Conservation (phyloP, 202 grass and related monocot species). For the Schoenoplectus triqueter region DNA sequence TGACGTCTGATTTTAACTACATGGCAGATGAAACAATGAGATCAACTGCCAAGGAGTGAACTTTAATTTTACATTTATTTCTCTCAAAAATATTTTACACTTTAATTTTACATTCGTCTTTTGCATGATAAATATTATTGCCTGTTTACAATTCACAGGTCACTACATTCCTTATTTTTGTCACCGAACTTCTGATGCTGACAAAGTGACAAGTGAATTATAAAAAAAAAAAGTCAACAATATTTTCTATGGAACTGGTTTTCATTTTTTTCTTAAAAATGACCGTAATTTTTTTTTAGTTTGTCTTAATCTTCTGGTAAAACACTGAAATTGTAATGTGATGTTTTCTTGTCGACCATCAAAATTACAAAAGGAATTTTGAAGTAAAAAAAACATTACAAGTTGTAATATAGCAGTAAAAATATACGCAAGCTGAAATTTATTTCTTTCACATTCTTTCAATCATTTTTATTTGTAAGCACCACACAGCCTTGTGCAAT, state of each 20-base stretch:
- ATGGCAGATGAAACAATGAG: neutral
- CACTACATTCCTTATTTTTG: neutral
- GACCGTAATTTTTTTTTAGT: neutral
- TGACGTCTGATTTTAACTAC: neutral
- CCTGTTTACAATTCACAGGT: neutral
- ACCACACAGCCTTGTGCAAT: neutral
- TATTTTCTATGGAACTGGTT: neutral
- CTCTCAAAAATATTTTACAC: neutral
- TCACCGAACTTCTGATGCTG: slow-evolving; percentile 14
- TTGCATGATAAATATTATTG: neutral
- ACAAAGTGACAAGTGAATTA: neutral
- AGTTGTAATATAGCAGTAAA: neutral
- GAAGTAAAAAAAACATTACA: neutral
- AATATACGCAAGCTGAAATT: neutral
- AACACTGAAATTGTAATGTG: neutral
- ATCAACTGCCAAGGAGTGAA: neutral
- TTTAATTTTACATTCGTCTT: neutral
- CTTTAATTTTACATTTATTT: neutral
- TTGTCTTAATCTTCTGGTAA: neutral
- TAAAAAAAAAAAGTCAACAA: neutral
- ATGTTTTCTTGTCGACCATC: neutral
- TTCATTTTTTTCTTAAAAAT: neutral
- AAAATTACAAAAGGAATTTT: too few species aligned
- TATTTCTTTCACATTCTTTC: slow-evolving; percentile 13
- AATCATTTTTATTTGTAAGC: slow-evolving; percentile 25